Evolutionary conservation across 148 eudicot genomes (phyloP), one percentile per base, ranked within the genome.

Genomic region (Bassia scoparia): DNA sequence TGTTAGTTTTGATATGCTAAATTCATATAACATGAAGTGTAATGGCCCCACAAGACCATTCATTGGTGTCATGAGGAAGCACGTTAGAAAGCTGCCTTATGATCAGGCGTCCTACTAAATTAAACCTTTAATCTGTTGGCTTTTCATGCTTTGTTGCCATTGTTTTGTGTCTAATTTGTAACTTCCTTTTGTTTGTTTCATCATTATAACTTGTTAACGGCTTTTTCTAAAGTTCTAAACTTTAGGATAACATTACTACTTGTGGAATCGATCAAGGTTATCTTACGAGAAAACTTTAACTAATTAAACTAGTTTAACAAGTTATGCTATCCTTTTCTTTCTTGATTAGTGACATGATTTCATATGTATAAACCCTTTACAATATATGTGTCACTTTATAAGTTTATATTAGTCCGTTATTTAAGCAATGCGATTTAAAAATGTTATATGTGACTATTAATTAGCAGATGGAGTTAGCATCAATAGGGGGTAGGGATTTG

Each of bases 31-130:
- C 7, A 63, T 20, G 11, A 26, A 66, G 2, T 44, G 0, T 12
- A 21, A 6, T 7, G 44, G 69, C 50, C 69, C 69, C 69, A 66
- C 69, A 58, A 41, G 46, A 26, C 9, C 38, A 30, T 72, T 59
- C 43, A 74, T 50, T 54, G 33, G 41, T 21, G 69, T 73, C 48
- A 74, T 73, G 73, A 78, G 71, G 69, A 74, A 54, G 82, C 83
- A 81, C 69, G 78, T 83, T 86, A 79, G 78, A 83, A 74, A 50
- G 74, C 61, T 69, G 50, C 78, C 74, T 74, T 63, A 54, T 69
- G 43, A 63, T 69, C 53, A 63, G 77, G 75, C 74, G 69, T 70
- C 74, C 68, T 66, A 6, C 13, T 43, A 27, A 41, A 10, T n/a
- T 21, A 41, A 15, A 64, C 23, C 69, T 66, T 66, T 66, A 23